Base-by-base conservation (phyloP, 2,329 filamentous ascomycete genomes). In the Curvularia sp. region DNA sequence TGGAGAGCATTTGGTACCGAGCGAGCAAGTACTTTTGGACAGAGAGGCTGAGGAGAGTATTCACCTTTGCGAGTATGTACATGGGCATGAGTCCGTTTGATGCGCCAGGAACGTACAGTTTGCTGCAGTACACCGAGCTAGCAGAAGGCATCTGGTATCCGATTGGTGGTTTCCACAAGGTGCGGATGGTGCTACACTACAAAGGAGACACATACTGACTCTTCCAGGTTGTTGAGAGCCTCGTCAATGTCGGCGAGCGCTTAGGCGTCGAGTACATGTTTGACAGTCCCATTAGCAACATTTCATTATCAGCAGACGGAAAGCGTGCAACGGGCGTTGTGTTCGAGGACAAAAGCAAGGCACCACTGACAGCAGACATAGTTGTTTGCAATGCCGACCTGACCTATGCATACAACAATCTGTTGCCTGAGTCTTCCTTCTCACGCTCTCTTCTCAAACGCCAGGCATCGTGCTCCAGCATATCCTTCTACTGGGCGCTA, bases 21-120 rank as follows among this genome's bases (percentile, higher is more conserved):
- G 86, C 88, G 3, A 80, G 84, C 25, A 83, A 82, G 60, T 92
- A 92, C 68, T 92, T 92, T 74, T 83, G 81, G 80, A 88, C 87
- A 0, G 89, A 92, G 70, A 80, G 89, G 56, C 70, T 92, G 67
- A 80, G 89, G 59, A 79, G 89, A 25, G 89, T 89, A 0, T 92
- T 92, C 64, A 92, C 89, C 0, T 92, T 92, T 75, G 89, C 86
- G 21, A 91, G 87, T 66, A 93, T 92, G 89, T 92, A 93, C 70
- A 89, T 92, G 87, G 90, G 90, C 0, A 92, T 92, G 89, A 87
- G 83, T 53, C 90, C 90, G 0, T 92, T 89, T 70, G 88, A 91
- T 70, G 89, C 90, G 0, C 90, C 89, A 0, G 89, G 87, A 3
- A 92, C 89, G 1, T 92, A 92, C 76, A 88, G 84, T 48, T 74